phyloP scores from a whole-genome alignment of 352 stramenopile species.

The Pythium rhizo-oryzae region DNA sequence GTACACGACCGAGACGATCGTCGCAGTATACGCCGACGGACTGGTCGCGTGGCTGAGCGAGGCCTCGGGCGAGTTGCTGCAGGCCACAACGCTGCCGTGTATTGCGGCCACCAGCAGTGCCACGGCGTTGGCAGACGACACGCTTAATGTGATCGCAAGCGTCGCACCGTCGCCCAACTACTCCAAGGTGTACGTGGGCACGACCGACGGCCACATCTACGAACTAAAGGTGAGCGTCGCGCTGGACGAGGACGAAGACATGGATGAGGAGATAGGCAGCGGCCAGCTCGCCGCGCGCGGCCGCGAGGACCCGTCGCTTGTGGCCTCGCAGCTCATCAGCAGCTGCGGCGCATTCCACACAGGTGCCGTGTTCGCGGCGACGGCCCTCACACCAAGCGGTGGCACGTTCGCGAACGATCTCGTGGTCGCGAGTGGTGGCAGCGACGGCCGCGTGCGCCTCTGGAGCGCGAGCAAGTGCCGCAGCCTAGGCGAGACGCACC shows the following conservation, averaged over 20 bases:
- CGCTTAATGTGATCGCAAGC: conserved; percentile 32
- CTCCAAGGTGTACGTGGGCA: conserved; percentile 65
- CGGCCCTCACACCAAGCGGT: conserved; percentile 58
- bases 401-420: conserved; percentile 47
- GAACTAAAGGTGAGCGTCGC: conserved; percentile 60
- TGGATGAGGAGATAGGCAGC: conserved; percentile 31
- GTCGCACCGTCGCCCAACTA: conserved; percentile 55
- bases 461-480: conserved; percentile 59
- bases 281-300: not conserved
- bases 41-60: conserved; percentile 52
- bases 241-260: conserved; percentile 62
- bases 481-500: conserved; percentile 37
- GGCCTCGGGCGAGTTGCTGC: conserved; percentile 46
- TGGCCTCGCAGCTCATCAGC: conserved; percentile 39
- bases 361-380: conserved; percentile 45
- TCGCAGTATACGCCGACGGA: conserved; percentile 56
- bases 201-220: conserved; percentile 54
- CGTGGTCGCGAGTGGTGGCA: conserved; percentile 55
- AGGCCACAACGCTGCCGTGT: conserved; percentile 36
- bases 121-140: not conserved
- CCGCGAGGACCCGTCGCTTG: conserved; percentile 18
- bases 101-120: not conserved
- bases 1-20: conserved; percentile 52
- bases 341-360: conserved; percentile 55
- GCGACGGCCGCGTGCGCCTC: conserved; percentile 46